Evolutionary conservation across 306 rosid genomes (phyloP).

Genomic region (Amphicarpaea edgeworthii): DNA sequence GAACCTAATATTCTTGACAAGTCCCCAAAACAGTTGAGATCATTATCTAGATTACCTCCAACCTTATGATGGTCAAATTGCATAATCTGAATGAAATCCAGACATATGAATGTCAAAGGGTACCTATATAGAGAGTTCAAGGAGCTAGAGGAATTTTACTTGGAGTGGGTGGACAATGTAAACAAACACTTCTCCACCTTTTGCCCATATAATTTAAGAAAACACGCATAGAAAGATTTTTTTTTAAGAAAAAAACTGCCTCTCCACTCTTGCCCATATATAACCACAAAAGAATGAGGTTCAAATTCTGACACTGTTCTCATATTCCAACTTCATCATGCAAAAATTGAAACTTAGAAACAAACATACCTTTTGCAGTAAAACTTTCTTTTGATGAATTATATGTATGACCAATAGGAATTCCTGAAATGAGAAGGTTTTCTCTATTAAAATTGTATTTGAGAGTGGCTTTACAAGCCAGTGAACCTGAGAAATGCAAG

Average conservation of each 20-base stretch:
- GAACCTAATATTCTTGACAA: constrained; percentile 29
- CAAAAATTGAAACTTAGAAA: constrained; percentile 47
- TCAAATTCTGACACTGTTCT: constrained; percentile 31
- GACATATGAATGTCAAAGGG: constrained; percentile 32
- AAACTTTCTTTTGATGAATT: constrained; percentile 83
- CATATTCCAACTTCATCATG: constrained; percentile 41
- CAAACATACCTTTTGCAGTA: constrained; percentile 92
- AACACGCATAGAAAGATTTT: not conserved
- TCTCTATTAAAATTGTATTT: constrained; percentile 60
- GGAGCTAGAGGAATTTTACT: too few species aligned
- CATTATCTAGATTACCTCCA: constrained; percentile 26
- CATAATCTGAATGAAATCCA: constrained; percentile 18
- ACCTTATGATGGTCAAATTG: constrained; percentile 27
- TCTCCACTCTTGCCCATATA: constrained; percentile 29
- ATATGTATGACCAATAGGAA: constrained; percentile 82
- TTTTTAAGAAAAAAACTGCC: too few species aligned
- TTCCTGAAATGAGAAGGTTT: constrained; percentile 86
- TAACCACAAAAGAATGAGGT: constrained; percentile 29
- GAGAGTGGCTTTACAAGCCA: constrained; percentile 52
- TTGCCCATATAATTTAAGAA: not conserved
- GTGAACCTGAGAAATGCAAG: constrained; percentile 50
- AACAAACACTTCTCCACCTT: constrained; percentile 25
- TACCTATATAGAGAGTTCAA: not conserved
- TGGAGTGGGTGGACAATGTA: constrained; percentile 1
- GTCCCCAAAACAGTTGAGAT: constrained; percentile 14